These are phyloP conservation scores for Mycena alexandri DNA, from an alignment of 768 basidiomycete species.

Conservation along the genomic window DNA sequence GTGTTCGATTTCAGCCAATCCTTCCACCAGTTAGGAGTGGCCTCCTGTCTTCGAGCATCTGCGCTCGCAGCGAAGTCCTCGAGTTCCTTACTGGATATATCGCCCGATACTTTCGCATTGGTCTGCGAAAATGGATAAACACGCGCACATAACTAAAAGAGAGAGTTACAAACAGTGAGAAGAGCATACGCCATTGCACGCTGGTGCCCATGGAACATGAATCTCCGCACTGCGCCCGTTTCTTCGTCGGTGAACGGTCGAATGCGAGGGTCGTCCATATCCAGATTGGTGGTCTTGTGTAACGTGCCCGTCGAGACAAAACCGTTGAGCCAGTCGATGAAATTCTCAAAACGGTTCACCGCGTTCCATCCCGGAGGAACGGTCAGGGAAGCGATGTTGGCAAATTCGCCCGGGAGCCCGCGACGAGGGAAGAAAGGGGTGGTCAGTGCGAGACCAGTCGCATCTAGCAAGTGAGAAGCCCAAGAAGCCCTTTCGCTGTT, in stretches of 20 bases:
- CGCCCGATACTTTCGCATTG: neutral
- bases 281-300: slow-evolving; percentile 25
- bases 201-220: slow-evolving; percentile 34
- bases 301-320: slow-evolving; percentile 37
- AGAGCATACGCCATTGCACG: slow-evolving; percentile 16
- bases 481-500: too few species aligned
- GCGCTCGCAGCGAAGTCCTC: slow-evolving; percentile 1
- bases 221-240: slow-evolving; percentile 41
- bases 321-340: slow-evolving; percentile 5
- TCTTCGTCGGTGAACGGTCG: slow-evolving; percentile 51
- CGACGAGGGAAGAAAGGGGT: slow-evolving; percentile 7
- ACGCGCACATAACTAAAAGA: neutral
- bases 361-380: slow-evolving; percentile 12
- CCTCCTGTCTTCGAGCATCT: slow-evolving; percentile 35
- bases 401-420: neutral
- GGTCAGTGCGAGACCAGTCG: too few species aligned
- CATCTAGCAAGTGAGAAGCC: too few species aligned
- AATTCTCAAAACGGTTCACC: neutral
- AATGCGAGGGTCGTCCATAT: slow-evolving; percentile 51
- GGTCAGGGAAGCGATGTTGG: slow-evolving; percentile 15
- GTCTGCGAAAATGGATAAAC: slow-evolving; percentile 2
- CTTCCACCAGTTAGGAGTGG: slow-evolving; percentile 38
- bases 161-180: slow-evolving; percentile 8
- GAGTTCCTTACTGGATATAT: slow-evolving; percentile 24
- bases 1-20: slow-evolving; percentile 38